Conservation (phyloP, 768 basidiomycete genomes). For the Aureoboletus auriporus region DNA sequence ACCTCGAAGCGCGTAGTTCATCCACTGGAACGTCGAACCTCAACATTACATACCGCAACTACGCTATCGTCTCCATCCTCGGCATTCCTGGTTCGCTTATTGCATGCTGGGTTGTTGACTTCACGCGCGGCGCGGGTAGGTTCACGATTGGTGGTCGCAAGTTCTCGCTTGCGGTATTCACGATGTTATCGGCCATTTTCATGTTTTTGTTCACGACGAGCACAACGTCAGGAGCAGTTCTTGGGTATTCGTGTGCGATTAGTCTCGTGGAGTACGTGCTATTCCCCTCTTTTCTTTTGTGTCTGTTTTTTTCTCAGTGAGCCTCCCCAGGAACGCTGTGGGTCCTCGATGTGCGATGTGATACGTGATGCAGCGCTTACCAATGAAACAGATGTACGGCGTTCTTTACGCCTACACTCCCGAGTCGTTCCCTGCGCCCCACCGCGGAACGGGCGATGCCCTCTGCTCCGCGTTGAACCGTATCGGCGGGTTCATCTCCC, state of each 20-base stretch:
- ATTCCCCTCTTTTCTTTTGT: not conserved
- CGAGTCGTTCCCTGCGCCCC: constrained; percentile 55
- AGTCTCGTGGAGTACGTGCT: constrained; percentile 38
- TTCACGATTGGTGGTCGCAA: constrained; percentile 44
- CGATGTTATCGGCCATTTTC: constrained; percentile 43
- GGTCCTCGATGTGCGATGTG: constrained; percentile 1
- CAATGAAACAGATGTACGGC: constrained; percentile 41
- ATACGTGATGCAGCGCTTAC: not conserved
- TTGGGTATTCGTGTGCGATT: constrained; percentile 45
- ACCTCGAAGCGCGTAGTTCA: constrained; percentile 36
- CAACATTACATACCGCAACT: constrained; percentile 42
- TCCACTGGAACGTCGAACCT: constrained; percentile 20
- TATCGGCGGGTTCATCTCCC: constrained; percentile 44
- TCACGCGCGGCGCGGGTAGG: constrained; percentile 30
- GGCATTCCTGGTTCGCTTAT: constrained; percentile 47
- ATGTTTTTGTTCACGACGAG: constrained; percentile 52
- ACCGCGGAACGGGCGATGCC: constrained; percentile 54
- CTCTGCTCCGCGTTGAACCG: constrained; percentile 46
- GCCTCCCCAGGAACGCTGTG: constrained; percentile 33
- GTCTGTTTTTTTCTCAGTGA: not conserved
- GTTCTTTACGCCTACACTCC: constrained; percentile 57
- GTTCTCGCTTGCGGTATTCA: constrained; percentile 43
- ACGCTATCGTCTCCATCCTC: constrained; percentile 44
- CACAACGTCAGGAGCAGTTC: constrained; percentile 33
- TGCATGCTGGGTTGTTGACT: constrained; percentile 43